These are phyloP conservation scores for Magnaporthiopsis poae DNA, from an alignment of 2,329 filamentous ascomycete species.

Conservation along the genomic window DNA sequence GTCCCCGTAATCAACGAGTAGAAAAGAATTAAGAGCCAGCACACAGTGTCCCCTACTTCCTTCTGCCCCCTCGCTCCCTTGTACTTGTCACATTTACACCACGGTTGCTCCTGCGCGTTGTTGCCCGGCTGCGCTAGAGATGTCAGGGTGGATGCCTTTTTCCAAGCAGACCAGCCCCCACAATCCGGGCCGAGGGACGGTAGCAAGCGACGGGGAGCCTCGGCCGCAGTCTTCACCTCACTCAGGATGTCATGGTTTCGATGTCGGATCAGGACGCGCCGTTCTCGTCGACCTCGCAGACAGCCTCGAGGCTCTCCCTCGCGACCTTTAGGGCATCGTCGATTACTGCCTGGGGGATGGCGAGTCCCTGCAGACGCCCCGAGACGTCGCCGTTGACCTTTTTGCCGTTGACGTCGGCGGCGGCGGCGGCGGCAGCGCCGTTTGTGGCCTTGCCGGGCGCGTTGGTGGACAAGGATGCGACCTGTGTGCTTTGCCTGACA, in stretches of 20 bases:
- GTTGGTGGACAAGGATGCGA: constrained; percentile 21
- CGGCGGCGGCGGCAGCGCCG: constrained; percentile 11
- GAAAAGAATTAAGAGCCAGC: too few species aligned
- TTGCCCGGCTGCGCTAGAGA: background rate
- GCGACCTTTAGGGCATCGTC: constrained; percentile 53
- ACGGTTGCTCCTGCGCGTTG: background rate
- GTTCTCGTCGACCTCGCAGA: constrained; percentile 17
- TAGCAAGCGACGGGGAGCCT: background rate
- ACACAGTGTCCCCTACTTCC: too few species aligned
- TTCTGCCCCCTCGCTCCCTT: too few species aligned
- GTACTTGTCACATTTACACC: too few species aligned
- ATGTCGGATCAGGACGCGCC: constrained; percentile 10
- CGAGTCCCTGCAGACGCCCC: constrained; percentile 30
- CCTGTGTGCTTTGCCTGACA: constrained; percentile 40
- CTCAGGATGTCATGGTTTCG: background rate
- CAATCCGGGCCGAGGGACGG: background rate
- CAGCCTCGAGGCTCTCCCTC: constrained; percentile 44
- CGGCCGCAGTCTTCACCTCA: background rate
- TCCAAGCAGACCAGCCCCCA: background rate
- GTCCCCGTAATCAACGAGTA: too few species aligned
- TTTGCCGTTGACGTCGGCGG: constrained; percentile 20
- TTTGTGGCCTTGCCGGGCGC: constrained; percentile 20
- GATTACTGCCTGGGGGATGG: constrained; percentile 49
- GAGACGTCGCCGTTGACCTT: constrained; percentile 21
- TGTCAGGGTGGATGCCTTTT: background rate